Evolutionary conservation across 2,329 filamentous ascomycete genomes (phyloP).

Genomic region (Cadophora malorum): DNA sequence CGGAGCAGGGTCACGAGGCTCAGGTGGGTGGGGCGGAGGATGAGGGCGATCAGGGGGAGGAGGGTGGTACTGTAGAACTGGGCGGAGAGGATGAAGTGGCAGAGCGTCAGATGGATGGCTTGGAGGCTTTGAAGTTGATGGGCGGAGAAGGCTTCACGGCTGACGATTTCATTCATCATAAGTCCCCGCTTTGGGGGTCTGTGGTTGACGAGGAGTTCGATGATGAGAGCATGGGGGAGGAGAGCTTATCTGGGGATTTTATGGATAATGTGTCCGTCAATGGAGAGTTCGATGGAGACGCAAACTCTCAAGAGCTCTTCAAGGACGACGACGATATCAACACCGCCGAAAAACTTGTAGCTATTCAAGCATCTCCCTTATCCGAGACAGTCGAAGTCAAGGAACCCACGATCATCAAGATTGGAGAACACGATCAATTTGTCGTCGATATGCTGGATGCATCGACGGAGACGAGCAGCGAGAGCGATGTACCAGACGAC

Average conservation of each 20-base stretch:
- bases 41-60: too few relatives aligned
- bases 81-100: too few relatives aligned
- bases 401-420: neutral
- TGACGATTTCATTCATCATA: neutral
- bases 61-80: too few relatives aligned
- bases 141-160: neutral
- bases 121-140: neutral
- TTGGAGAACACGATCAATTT: too few relatives aligned
- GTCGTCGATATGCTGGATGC: neutral
- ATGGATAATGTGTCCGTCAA: neutral
- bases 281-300: neutral
- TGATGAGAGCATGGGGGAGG: neutral
- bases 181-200: constrained; percentile 5
- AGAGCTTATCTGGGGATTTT: neutral
- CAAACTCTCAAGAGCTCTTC: neutral
- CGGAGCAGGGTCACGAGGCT: neutral
- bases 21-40: neutral
- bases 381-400: neutral
- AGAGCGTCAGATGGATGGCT: neutral
- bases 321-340: neutral
- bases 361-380: neutral
- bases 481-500: too few relatives aligned
- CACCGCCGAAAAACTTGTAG: too few relatives aligned
- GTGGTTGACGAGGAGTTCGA: neutral
- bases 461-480: neutral